Evolutionary conservation across 106 monocot genomes (phyloP), one percentile per base, ranked within the genome.

Genomic region (Hemerocallis citrina): DNA sequence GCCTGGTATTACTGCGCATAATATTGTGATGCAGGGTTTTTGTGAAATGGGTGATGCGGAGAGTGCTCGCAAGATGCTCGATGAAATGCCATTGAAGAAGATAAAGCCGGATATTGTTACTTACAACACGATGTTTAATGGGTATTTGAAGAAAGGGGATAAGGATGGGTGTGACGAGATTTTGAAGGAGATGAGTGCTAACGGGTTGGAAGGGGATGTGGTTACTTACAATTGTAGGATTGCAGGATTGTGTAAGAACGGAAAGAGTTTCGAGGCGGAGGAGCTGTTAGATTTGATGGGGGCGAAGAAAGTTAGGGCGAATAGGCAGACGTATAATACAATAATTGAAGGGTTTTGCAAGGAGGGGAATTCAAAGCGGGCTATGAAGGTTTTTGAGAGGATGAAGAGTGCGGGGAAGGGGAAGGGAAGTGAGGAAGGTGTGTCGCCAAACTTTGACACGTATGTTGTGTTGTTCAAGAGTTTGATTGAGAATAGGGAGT

Each of bases 241-340:
- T 5, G 25, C 72, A 0, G 33, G 42, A n/a, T 74, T 80, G 11
- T 91, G 86, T 47, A 39, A 19, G 1, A 68, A 68, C 27, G 76
- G 74, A n/a, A 71, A 60, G 57, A 73, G 61, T 41, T 57, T 45
- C 6, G 72, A 79, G 24, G 93, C 93, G 2, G 81, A 69, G 62
- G 83, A 79, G 38, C 27, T 89, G 56, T 38, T 93, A n/a, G 85
- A 93, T 45, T 68, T 65, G 41, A 85, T 93, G 93, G 28, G 12
- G 9, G 58, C 64, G 13, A 79, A 64, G 3, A 68, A 67, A 1
- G 23, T 89, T 34, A 31, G 63, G 5, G 74, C 93, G 1, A 85
- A 88, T 45, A 15, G 57, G 25, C 12, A 21, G n/a, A 82, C 59
- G 57, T 89, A 76, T 57, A 82, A 77, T 40, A 52, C 62, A 12